Conservation (phyloP, 2,329 filamentous ascomycete species). For the Raffaelea arxii region DNA sequence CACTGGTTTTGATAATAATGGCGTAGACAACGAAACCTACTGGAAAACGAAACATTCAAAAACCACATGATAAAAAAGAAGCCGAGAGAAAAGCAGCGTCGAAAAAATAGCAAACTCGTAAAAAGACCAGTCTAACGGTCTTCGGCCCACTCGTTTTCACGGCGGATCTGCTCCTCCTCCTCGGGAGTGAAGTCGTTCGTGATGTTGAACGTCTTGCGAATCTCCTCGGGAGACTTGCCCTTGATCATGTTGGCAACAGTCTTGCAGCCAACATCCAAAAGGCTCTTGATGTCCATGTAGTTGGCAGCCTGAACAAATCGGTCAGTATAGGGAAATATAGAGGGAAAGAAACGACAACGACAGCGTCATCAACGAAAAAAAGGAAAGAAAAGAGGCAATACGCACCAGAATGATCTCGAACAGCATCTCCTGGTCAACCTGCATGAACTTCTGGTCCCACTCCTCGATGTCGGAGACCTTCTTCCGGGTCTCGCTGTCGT, state of each 20-base stretch:
- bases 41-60: neutral
- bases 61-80: neutral
- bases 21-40: too few species aligned
- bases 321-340: neutral
- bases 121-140: slow-evolving; percentile 66
- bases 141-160: slow-evolving; percentile 88
- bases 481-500: slow-evolving; percentile 88
- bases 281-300: slow-evolving; percentile 97
- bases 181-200: slow-evolving; percentile 98
- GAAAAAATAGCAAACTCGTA: too few species aligned
- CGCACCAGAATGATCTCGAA: slow-evolving; percentile 96
- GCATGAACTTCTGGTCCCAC: slow-evolving; percentile 99
- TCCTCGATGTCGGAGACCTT: slow-evolving; percentile 99
- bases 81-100: too few species aligned
- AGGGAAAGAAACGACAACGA: neutral
- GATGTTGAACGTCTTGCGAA: slow-evolving; percentile 99
- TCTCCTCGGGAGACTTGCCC: slow-evolving; percentile 98
- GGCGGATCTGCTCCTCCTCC: slow-evolving; percentile 94
- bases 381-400: slow-evolving; percentile 12
- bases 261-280: slow-evolving; percentile 97
- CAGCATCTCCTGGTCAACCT: slow-evolving; percentile 98
- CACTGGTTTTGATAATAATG: too few species aligned
- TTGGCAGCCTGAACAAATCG: slow-evolving; percentile 65
- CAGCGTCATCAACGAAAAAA: neutral
- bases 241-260: slow-evolving; percentile 99